Evolutionary conservation across 2,329 filamentous ascomycete genomes (phyloP), one percentile per base, ranked within the genome.

Genomic region (Aureobasidium sp.): DNA sequence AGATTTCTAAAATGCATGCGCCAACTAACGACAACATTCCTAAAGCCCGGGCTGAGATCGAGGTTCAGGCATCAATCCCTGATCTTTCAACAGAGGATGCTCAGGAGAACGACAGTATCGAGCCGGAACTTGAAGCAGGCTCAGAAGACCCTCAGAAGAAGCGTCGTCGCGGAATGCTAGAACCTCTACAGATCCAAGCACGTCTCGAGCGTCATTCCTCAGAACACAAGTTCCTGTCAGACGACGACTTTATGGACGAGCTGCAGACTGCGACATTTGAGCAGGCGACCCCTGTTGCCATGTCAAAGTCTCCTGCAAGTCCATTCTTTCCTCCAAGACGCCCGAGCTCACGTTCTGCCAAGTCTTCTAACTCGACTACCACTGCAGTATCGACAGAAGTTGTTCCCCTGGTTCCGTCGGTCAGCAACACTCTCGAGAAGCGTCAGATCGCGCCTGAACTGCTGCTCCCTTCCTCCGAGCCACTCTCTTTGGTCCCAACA

Each of bases 271-370:
- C 89, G 24, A 90, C 85, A 2, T 73, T 95, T 16, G 79, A 93
- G 64, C 82, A 95, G 70, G 89, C 89, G n/a, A 85, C 84, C 64
- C 85, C 88, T 2, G 81, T 94, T 58, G 79, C 79, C 1, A 83
- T 93, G 7, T 83, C 86, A 19, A 90, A 90, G 67, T 89, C 89
- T n/a, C 88, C 90, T n/a, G 80, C 86, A 37, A 84, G 80, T 12
- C 79, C 86, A 0, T 78, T 83, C 50, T 80, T 81, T 58, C 61
- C 68, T n/a, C 60, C 68, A 16, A 54, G 68, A 64, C 54, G 60
- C 40, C 58, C 59, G 14, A 65, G 64, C 40, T 49, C 57, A 16
- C 56, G 58, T 16, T 63, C 60, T 4, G 38, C 59, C 14, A 37
- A 53, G 12, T 62, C 62, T n/a, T 51, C 38, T 7, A 51, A 55